Evolutionary conservation across 495 filamentous ascomycete species (phyloP), one percentile per base, ranked within the genome.

Genomic region (Hypomontagnella submonticulosa): DNA sequence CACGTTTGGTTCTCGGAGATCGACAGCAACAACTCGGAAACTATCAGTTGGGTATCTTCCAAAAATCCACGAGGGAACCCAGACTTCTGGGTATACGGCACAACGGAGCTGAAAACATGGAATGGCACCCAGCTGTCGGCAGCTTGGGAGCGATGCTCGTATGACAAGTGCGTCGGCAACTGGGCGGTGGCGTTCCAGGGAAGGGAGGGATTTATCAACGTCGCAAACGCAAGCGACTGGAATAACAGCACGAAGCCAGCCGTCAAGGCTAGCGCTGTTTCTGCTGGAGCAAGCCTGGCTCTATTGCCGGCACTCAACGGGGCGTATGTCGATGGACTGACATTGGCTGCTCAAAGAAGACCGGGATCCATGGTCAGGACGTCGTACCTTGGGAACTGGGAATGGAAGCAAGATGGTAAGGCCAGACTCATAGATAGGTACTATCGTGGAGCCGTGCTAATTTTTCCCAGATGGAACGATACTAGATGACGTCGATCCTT

Each of bases 391-490:
- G 50, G 44, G 7, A 34, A 59, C 15, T 54, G 59, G 57, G 55
- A 40, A 7, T 69, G 66, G 66, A 64, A 60, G 30, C 20, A 64
- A 57, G 44, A 64, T 20, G 66, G 66, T 69, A 34, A 47, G 66
- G 16, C 19, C 19, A 12, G 12, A 15, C 19, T 32, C 6, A n/a
- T 4, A 6, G n/a, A 13, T 33, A 19, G n/a, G n/a, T n/a, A n/a
- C n/a, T n/a, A n/a, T n/a, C 27, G 13, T 32, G 11, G 19, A 33
- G 46, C 3, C 4, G 8, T 18, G 51, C 56, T 66, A 23, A 66
- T 27, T 5, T 2, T 15, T 10, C 27, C 3, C 9, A 69, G 60
- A 69, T n/a, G 60, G 66, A 10, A 69, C 38, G 18, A 59, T 69
- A 11, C n/a, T 69, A 16, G 44, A 47, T 7, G 56, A 47, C 20